Conservation (phyloP, 2,329 filamentous ascomycete genomes). For the Monilinia aucupariae region DNA sequence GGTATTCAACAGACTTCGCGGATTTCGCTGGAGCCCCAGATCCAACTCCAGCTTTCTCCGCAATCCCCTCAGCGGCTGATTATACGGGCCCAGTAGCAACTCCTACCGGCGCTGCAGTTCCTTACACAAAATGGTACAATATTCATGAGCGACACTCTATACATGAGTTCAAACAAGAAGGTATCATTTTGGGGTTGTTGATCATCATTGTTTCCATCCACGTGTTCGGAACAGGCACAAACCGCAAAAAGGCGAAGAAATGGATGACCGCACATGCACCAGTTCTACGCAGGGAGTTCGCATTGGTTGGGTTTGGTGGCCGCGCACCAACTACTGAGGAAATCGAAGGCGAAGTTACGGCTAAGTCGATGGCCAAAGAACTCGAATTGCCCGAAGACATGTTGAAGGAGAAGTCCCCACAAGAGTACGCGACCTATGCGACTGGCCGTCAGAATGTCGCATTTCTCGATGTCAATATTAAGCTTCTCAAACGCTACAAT, state of each 20-base stretch:
- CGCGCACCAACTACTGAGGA: conserved; percentile 44
- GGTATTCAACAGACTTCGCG: conserved; percentile 70
- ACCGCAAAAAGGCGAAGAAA: conserved; percentile 70
- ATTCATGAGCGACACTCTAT: conserved; percentile 84
- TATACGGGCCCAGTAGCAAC: conserved; percentile 43
- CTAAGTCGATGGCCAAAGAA: conserved; percentile 37
- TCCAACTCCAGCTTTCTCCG: conserved; percentile 49
- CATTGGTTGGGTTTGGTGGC: conserved; percentile 73
- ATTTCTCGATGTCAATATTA: conserved; percentile 68
- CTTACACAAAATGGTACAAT: conserved; percentile 95
- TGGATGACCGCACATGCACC: conserved; percentile 76
- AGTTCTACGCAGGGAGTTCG: conserved; percentile 73
- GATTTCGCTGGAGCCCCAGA: conserved; percentile 81
- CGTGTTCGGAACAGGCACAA: conserved; percentile 72
- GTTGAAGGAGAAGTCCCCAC: conserved; percentile 80
- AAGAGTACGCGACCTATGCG: conserved; percentile 82
- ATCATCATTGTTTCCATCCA: conserved; percentile 71
- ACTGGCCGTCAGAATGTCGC: conserved; percentile 90
- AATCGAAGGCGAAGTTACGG: conserved; percentile 39
- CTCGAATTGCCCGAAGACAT: conserved; percentile 48
- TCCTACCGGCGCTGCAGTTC: conserved; percentile 47
- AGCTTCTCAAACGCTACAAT: conserved; percentile 32
- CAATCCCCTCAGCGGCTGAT: conserved; percentile 41
- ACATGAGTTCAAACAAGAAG: conserved; percentile 83
- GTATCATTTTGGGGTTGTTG: conserved; percentile 71